Percentiles rank a stretch among this genome's conserved stretches.
These are phyloP conservation scores for Globisporangium parvum DNA, from an alignment of 352 stramenopile species.

Conservation along the genomic window DNA sequence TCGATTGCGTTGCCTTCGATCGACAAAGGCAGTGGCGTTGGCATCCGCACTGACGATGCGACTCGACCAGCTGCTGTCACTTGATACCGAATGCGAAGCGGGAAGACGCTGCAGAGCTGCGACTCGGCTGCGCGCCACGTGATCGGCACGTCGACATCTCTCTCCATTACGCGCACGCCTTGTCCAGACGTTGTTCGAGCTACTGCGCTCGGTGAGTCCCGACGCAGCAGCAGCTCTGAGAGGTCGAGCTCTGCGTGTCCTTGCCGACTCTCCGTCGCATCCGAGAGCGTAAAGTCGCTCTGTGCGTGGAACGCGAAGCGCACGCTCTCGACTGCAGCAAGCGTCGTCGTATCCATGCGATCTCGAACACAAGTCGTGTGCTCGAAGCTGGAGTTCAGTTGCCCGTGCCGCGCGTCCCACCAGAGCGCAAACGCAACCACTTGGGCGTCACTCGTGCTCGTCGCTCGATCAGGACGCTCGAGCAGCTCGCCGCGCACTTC, in stretches of 20 bases:
- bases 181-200: no score
- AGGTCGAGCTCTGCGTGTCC: constrained; percentile 25
- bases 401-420: constrained; percentile 38
- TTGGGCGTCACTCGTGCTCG: constrained; percentile 7
- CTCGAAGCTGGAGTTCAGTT: constrained; percentile 40
- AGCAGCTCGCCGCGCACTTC: constrained; percentile 35
- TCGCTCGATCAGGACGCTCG: background rate
- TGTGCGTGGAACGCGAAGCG: constrained; percentile 18
- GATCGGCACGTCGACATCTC: constrained; percentile 7
- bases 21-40: background rate
- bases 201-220: background rate
- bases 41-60: background rate
- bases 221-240: background rate
- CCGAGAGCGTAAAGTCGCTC: constrained; percentile 19
- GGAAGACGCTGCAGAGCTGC: background rate
- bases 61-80: background rate
- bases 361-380: constrained; percentile 20
- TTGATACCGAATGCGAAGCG: constrained; percentile 7
- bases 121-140: background rate
- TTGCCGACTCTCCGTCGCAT: constrained; percentile 6
- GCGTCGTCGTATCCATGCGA: background rate
- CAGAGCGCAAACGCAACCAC: constrained; percentile 38
- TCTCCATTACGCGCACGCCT: background rate
- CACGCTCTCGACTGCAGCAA: constrained; percentile 12
- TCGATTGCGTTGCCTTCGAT: background rate